These are phyloP conservation scores for Colletotrichum paranaense DNA, from an alignment of 2,329 filamentous ascomycete species.

Conservation along the genomic window DNA sequence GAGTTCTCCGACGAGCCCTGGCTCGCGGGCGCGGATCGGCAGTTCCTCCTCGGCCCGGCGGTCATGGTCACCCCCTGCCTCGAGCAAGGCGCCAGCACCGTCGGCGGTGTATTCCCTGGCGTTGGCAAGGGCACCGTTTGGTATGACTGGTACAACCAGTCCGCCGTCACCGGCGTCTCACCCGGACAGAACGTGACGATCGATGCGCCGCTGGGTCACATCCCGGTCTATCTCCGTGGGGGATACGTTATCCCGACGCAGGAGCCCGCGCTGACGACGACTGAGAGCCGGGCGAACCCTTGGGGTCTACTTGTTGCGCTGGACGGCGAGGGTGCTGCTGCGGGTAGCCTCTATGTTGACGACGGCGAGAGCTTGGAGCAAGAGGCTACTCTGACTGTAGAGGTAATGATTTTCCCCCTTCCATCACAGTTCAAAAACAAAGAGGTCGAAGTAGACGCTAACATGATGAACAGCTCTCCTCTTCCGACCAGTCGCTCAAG, in stretches of 20 bases:
- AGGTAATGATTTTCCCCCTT: constrained; percentile 41
- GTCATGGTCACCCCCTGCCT: constrained; percentile 77
- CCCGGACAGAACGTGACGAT: constrained; percentile 48
- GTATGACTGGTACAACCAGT: constrained; percentile 85
- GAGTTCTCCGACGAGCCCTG: constrained; percentile 79
- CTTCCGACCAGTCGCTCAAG: constrained; percentile 55
- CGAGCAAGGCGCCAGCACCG: constrained; percentile 68
- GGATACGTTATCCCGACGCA: constrained; percentile 76
- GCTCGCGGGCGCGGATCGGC: constrained; percentile 73
- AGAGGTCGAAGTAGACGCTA: not conserved
- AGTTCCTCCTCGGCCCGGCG: constrained; percentile 77
- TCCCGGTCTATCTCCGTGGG: constrained; percentile 78
- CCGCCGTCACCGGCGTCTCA: constrained; percentile 54
- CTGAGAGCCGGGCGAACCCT: constrained; percentile 69
- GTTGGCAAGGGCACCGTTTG: constrained; percentile 60
- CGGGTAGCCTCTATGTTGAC: constrained; percentile 76
- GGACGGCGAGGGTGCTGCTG: constrained; percentile 63
- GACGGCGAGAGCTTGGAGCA: constrained; percentile 74
- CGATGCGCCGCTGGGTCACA: constrained; percentile 54
- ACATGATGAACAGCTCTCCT: constrained; percentile 51
- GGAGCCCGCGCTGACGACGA: constrained; percentile 75
- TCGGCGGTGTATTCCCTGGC: constrained; percentile 78
- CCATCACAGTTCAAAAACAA: constrained; percentile 8
- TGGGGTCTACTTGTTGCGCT: constrained; percentile 77
- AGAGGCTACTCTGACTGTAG: constrained; percentile 62